These are phyloP conservation scores for Friedmanniomyces endolithicus DNA, from an alignment of 495 filamentous ascomycete species.

Conservation along the genomic window DNA sequence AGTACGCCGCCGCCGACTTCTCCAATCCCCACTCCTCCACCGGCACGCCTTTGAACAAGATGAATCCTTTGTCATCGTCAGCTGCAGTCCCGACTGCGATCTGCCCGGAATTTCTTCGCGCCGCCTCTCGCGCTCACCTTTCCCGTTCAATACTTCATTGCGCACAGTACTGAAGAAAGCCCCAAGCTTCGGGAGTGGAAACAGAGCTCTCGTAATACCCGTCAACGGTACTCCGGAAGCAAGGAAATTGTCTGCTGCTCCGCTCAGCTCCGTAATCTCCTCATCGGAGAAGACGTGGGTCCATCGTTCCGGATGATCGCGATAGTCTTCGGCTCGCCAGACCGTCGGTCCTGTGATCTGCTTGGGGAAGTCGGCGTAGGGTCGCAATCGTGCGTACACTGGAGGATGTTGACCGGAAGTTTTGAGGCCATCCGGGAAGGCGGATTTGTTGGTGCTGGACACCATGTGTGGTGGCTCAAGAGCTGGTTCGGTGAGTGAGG, in stretches of 20 bases:
- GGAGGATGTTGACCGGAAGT: conserved; percentile 76
- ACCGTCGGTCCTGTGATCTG: conserved; percentile 63
- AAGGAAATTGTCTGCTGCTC: conserved; percentile 57
- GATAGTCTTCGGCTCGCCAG: conserved; percentile 65
- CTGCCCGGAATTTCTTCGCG: too few relatives aligned
- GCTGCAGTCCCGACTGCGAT: too few relatives aligned
- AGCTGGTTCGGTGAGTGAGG: neutral
- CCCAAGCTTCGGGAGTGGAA: conserved; percentile 52
- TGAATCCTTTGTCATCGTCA: too few relatives aligned
- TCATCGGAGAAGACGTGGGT: conserved; percentile 53
- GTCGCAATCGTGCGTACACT: conserved; percentile 48
- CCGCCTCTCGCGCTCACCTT: too few relatives aligned
- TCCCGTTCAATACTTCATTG: conserved; percentile 64
- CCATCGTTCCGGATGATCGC: conserved; percentile 59
- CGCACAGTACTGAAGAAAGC: conserved; percentile 45
- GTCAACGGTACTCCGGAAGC: conserved; percentile 49
- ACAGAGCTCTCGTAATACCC: conserved; percentile 59
- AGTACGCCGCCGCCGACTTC: conserved; percentile 77
- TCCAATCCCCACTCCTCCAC: conserved; percentile 60
- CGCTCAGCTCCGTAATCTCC: conserved; percentile 57
- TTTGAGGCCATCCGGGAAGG: conserved; percentile 36
- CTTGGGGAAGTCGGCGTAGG: conserved; percentile 63
- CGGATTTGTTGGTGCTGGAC: neutral
- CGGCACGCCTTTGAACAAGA: conserved; percentile 77
- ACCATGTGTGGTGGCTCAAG: neutral